Evolutionary conservation across 2,329 filamentous ascomycete species (phyloP).

Genomic region (Cladosporium sp.): DNA sequence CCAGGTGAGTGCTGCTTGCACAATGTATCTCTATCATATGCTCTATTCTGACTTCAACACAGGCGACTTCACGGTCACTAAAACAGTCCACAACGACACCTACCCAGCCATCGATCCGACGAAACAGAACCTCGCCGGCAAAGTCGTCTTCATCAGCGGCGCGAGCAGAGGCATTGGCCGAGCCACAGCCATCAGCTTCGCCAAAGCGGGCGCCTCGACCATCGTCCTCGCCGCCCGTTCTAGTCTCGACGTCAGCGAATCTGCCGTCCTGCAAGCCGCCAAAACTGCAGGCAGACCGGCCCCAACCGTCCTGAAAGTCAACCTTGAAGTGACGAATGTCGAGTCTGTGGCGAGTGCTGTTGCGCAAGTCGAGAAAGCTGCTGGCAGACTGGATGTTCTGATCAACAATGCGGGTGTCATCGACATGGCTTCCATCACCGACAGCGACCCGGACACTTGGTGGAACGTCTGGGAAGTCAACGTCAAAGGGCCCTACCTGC

Average conservation of each 20-base stretch:
- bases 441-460: constrained; percentile 50
- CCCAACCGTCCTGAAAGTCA: constrained; percentile 41
- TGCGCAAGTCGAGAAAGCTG: constrained; percentile 24
- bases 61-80: constrained; percentile 14
- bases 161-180: constrained; percentile 37
- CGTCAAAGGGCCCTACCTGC: constrained; percentile 51
- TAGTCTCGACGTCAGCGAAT: constrained; percentile 34
- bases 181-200: constrained; percentile 53
- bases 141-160: constrained; percentile 51
- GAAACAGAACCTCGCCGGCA: constrained; percentile 37
- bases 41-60: not conserved
- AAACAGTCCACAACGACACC: constrained; percentile 16
- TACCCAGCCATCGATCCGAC: constrained; percentile 30
- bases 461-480: constrained; percentile 48
- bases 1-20: constrained; percentile 14
- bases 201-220: constrained; percentile 47
- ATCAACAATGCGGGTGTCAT: constrained; percentile 46
- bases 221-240: constrained; percentile 55
- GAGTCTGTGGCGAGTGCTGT: constrained; percentile 34
- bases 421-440: constrained; percentile 29
- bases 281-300: constrained; percentile 30
- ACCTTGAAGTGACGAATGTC: constrained; percentile 39
- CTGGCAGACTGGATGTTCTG: constrained; percentile 39
- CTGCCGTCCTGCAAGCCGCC: constrained; percentile 34
- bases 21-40: too few species aligned